Evolutionary conservation across 2,329 filamentous ascomycete species (phyloP).

Genomic region (Cadophora sp.): DNA sequence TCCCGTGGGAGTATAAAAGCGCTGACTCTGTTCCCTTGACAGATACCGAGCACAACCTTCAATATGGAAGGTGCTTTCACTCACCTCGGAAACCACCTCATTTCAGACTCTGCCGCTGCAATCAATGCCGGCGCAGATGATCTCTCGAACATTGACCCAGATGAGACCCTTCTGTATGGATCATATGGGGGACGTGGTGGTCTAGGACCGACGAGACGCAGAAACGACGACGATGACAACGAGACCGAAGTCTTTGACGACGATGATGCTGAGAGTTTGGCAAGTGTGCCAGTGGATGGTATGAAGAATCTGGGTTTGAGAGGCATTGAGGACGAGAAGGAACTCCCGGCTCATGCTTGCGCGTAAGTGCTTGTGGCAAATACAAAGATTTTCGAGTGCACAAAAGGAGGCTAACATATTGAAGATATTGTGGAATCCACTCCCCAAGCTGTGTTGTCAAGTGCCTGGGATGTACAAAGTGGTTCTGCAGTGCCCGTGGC

Average conservation of each 20-base stretch:
- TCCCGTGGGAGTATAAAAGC: background rate
- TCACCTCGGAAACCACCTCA: constrained; percentile 84
- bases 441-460: constrained; percentile 95
- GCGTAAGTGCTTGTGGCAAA: constrained; percentile 66
- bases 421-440: constrained; percentile 95
- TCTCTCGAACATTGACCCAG: constrained; percentile 72
- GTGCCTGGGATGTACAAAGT: constrained; percentile 93
- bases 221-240: constrained; percentile 88
- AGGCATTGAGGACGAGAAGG: constrained; percentile 81
- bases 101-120: constrained; percentile 82
- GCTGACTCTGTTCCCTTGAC: constrained; percentile 9
- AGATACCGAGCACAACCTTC: constrained; percentile 30
- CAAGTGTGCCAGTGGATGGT: constrained; percentile 81
- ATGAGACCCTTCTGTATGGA: constrained; percentile 82
- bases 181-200: constrained; percentile 66
- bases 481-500: constrained; percentile 97
- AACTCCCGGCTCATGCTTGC: constrained; percentile 93
- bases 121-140: constrained; percentile 86
- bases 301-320: constrained; percentile 67
- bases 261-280: constrained; percentile 76
- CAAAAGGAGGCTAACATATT: constrained; percentile 38
- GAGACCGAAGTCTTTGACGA: constrained; percentile 84
- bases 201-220: constrained; percentile 57
- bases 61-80: constrained; percentile 88
- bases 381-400: background rate